Conservation (phyloP, 192 early-diverging fungal genomes). For the Podila horticola region DNA sequence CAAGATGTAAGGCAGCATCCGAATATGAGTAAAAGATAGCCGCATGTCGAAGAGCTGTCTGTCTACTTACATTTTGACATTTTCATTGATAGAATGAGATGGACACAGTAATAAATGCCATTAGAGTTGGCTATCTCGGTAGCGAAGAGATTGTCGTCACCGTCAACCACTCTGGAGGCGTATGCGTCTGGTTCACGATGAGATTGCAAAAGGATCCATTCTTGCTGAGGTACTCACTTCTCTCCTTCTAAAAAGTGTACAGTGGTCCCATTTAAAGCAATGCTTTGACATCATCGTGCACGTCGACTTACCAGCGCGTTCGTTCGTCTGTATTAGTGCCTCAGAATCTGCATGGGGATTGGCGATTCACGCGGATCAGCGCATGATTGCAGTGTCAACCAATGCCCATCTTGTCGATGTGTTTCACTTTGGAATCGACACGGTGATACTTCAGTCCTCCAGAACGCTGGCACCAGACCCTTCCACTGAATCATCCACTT, state of each 20-base stretch:
- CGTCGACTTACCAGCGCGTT: not conserved
- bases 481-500: not conserved
- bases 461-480: not conserved
- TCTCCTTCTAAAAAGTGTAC: not conserved
- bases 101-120: slow-evolving; percentile 62
- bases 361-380: slow-evolving; percentile 59
- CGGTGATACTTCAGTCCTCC: not conserved
- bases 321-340: slow-evolving; percentile 24
- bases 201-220: slow-evolving; percentile 53
- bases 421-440: slow-evolving; percentile 50
- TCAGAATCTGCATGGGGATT: slow-evolving; percentile 67
- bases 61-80: not conserved
- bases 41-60: not conserved
- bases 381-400: slow-evolving; percentile 64
- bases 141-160: slow-evolving; percentile 63
- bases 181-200: slow-evolving; percentile 63
- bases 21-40: not conserved
- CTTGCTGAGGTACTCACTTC: slow-evolving; percentile 45
- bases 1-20: slow-evolving; percentile 15
- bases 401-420: slow-evolving; percentile 60
- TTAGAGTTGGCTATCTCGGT: slow-evolving; percentile 61
- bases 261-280: not conserved
- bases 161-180: slow-evolving; percentile 63
- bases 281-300: not conserved
- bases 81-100: slow-evolving; percentile 2